phyloP scores from a whole-genome alignment of 805 yeast species.

The Lipomyces spencermartinsiae region DNA sequence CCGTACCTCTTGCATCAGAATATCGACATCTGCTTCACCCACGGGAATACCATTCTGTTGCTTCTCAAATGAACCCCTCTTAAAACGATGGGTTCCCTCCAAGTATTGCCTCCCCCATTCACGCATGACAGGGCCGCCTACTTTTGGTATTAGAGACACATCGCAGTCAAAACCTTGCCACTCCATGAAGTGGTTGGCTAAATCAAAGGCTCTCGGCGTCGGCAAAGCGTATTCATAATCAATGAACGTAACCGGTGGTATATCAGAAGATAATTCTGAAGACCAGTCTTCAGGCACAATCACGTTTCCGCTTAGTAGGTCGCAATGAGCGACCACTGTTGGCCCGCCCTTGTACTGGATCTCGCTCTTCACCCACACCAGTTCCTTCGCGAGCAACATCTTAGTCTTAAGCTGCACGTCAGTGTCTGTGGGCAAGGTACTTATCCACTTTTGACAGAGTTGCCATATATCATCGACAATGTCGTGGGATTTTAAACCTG shows the following conservation, averaged over 20 bases:
- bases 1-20: conserved; percentile 60
- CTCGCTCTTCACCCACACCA: conserved; percentile 58
- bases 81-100: conserved; percentile 41
- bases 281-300: conserved; percentile 58
- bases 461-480: conserved; percentile 59
- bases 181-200: conserved; percentile 75
- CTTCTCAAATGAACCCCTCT: neutral
- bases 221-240: conserved; percentile 77
- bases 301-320: conserved; percentile 74
- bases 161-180: conserved; percentile 86
- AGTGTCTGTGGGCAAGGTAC: conserved; percentile 59
- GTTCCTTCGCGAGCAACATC: conserved; percentile 56
- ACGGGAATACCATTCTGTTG: conserved; percentile 11
- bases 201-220: conserved; percentile 76
- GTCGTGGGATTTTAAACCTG: conserved; percentile 52
- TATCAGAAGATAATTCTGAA: conserved; percentile 23
- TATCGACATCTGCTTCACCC: conserved; percentile 48
- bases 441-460: conserved; percentile 66
- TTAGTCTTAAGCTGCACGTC: conserved; percentile 44
- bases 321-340: conserved; percentile 70
- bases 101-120: conserved; percentile 68
- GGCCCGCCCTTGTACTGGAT: conserved; percentile 56
- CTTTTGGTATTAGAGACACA: conserved; percentile 62
- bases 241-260: conserved; percentile 57
- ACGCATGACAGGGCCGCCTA: conserved; percentile 56